Conservation (phyloP, 257 asterid species). For the Phtheirospermum japonicum region DNA sequence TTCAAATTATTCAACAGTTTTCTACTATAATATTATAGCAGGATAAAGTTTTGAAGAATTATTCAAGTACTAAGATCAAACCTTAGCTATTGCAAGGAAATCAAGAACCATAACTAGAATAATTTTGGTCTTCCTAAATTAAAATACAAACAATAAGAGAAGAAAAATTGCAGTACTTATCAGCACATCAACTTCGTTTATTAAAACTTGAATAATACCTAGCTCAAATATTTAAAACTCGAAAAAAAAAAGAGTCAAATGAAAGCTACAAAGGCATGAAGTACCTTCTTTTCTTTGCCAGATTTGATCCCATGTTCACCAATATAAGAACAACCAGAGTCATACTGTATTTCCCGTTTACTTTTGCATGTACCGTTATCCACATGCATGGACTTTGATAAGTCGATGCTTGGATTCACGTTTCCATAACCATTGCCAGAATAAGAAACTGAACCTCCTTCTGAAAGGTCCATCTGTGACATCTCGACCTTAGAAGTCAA, state of each 20-base stretch:
- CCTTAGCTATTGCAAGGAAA: no score
- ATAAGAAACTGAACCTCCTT: slow-evolving; percentile 38
- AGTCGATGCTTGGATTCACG: slow-evolving; percentile 30
- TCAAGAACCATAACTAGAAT: no score
- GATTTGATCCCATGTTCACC: slow-evolving; percentile 39
- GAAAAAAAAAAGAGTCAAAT: slow-evolving; percentile 1
- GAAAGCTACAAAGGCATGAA: not conserved
- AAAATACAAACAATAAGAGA: no score
- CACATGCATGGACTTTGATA: slow-evolving; percentile 28
- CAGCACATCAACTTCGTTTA: not conserved
- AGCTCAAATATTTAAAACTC: not conserved
- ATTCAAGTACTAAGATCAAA: no score
- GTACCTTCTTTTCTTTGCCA: slow-evolving; percentile 54
- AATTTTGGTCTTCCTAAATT: not conserved
- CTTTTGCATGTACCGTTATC: slow-evolving; percentile 34
- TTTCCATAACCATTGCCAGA: slow-evolving; percentile 38
- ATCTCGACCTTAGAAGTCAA: slow-evolving; percentile 69
- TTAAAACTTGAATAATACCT: not conserved
- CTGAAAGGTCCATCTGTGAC: slow-evolving; percentile 50
- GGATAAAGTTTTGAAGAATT: no score
- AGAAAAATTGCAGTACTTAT: no score
- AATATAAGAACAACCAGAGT: slow-evolving; percentile 36
- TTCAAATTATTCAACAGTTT: no score
- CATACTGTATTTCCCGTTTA: slow-evolving; percentile 34
- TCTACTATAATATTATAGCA: no score